phyloP scores from a whole-genome alignment of 106 monocot genomes.

The Acanthochlamys bracteata region DNA sequence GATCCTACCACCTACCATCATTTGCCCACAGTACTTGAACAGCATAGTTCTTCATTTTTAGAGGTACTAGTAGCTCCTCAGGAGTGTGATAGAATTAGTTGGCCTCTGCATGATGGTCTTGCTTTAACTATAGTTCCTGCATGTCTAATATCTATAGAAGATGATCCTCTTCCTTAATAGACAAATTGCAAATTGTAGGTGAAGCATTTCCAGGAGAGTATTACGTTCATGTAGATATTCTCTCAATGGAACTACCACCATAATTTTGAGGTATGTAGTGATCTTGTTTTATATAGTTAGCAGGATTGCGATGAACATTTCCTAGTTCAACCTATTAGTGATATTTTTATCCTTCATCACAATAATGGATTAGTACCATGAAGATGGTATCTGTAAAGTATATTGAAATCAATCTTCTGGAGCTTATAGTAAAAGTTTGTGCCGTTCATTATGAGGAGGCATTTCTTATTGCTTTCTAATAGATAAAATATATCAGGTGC shows the following conservation, averaged over 20 bases:
- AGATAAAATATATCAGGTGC: conserved; percentile 27
- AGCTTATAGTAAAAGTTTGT: background rate
- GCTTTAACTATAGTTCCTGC: background rate
- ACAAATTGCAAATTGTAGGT: conserved; percentile 81
- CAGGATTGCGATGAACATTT: background rate
- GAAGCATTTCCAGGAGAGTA: conserved; percentile 93
- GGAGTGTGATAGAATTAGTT: background rate
- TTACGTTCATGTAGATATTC: conserved; percentile 77
- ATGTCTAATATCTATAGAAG: conserved; percentile 59
- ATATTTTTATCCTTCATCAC: conserved; percentile 2
- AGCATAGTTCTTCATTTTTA: conserved; percentile 86
- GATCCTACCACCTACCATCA: conserved; percentile 60
- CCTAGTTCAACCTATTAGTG: background rate
- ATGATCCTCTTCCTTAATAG: conserved; percentile 94
- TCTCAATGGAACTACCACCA: conserved; percentile 89
- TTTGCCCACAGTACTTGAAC: conserved; percentile 85
- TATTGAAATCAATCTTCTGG: conserved; percentile 33
- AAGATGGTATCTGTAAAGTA: conserved; percentile 70
- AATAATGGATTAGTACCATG: conserved; percentile 65
- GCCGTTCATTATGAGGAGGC: background rate
- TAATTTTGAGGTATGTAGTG: conserved; percentile 76
- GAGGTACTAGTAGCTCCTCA: conserved; percentile 36
- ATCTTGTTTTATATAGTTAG: background rate
- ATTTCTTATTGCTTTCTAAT: too few relatives aligned
- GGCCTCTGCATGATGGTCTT: background rate